Evolutionary conservation across 148 eudicot genomes (phyloP).

Genomic region (Vaccinium darrowii): DNA sequence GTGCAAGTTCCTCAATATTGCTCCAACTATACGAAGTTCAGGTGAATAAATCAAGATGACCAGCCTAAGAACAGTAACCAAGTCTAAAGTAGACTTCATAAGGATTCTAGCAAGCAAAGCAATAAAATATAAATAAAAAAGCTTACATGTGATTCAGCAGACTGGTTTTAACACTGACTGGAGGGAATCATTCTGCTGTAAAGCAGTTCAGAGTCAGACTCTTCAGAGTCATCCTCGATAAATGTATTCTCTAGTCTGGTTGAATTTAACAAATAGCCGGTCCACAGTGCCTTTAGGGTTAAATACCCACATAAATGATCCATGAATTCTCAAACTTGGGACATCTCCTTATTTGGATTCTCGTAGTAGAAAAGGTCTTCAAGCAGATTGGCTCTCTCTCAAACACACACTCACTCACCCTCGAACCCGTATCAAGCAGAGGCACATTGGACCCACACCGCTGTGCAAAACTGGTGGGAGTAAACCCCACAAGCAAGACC

Average conservation of each 20-base stretch:
- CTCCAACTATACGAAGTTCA: background rate
- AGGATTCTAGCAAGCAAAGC: background rate
- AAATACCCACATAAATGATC: background rate
- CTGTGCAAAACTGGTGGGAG: no score
- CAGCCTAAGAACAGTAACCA: background rate
- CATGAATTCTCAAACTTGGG: background rate
- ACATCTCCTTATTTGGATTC: no score
- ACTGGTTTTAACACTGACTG: background rate
- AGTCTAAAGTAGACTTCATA: background rate
- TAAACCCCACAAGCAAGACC: no score
- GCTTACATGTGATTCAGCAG: background rate
- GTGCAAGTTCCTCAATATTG: background rate
- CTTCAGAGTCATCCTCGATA: background rate
- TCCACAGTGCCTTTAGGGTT: background rate
- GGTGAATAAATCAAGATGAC: background rate
- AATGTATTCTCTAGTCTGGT: background rate
- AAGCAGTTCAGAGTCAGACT: background rate
- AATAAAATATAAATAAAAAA: background rate
- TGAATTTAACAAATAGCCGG: background rate
- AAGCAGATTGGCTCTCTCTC: no score
- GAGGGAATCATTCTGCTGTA: background rate
- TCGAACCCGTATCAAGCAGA: no score
- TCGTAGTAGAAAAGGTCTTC: no score
- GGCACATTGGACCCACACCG: no score
- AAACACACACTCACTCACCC: no score